Evolutionary conservation across 305 asterid species (phyloP), one percentile per base, ranked within the genome.

Genomic region (Caryopteris hybrid): DNA sequence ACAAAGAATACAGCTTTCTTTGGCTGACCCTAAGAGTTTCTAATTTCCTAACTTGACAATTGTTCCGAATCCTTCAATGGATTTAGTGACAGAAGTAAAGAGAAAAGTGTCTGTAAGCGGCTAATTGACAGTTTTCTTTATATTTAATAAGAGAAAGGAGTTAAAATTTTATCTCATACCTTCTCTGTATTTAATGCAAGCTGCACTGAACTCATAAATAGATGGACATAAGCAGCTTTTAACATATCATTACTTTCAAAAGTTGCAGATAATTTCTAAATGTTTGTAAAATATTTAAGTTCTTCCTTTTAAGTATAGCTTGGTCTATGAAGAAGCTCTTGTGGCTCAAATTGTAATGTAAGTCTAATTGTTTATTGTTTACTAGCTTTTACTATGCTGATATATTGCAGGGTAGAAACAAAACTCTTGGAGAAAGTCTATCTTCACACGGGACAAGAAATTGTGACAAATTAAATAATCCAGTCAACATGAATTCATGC

Each of bases 351-450:
- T 60, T 63, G 55, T 58, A 9, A 14, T 34, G 55, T 65, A 34
- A 25, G 45, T 71, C 38, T 56, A 66, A 50, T 48, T 22, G 27
- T 25, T 72, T 14, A 16, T 27, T 14, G 64, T 53, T 51, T 17
- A 14, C 17, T 21, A 18, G 68, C 52, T 45, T 22, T 36, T 76
- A 64, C 50, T 61, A 63, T 76, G 45, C 66, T 61, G 68, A 58
- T 80, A 53, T 54, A 70, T 52, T 76, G 63, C 76, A 95, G 99
- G 95, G 85, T 56, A 88, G 81, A 78, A 80, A 74, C 70, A 83
- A 65, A 73, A 80, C 77, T 21, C 89, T 91, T 66, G 96, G 96
- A 70, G 89, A 81, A 69, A 74, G 78, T 71, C 72, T 78, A 48
- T 68, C 86, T 42, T 73, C 57, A 34, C 64, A 76, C 67, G 70